Evolutionary conservation across 2,329 filamentous ascomycete species (phyloP).

Genomic region (Herpotrichia juniperi): DNA sequence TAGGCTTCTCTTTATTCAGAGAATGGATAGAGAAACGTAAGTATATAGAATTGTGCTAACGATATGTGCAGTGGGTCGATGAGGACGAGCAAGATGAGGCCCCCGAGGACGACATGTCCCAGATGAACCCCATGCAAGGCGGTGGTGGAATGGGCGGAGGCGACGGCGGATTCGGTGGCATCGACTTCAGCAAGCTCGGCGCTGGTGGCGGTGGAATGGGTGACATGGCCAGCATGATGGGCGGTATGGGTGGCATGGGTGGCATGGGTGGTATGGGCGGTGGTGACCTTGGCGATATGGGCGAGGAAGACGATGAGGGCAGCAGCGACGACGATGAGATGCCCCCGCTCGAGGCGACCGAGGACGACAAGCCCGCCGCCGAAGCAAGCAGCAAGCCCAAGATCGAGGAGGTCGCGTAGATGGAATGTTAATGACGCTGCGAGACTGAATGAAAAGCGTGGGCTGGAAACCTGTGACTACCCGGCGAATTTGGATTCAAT

Average conservation of each 20-base stretch:
- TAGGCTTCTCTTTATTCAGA: slow-evolving; percentile 1
- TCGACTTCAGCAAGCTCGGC: slow-evolving; percentile 90
- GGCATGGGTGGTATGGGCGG: slow-evolving; percentile 44
- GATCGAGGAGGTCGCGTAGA: slow-evolving; percentile 54
- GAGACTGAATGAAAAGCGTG: not conserved
- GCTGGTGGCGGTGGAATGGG: slow-evolving; percentile 53
- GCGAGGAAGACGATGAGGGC: slow-evolving; percentile 48
- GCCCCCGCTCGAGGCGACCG: slow-evolving; percentile 67
- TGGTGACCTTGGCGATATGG: slow-evolving; percentile 16
- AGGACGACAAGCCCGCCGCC: slow-evolving; percentile 30
- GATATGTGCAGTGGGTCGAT: slow-evolving; percentile 75
- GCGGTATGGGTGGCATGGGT: slow-evolving; percentile 41
- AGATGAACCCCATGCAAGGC: slow-evolving; percentile 59
- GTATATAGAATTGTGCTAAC: slow-evolving; percentile 24
- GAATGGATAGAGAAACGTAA: not conserved
- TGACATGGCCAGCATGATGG: slow-evolving; percentile 48
- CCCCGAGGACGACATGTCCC: slow-evolving; percentile 74
- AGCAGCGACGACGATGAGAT: slow-evolving; percentile 72
- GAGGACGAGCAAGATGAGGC: slow-evolving; percentile 97
- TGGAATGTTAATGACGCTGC: not conserved
- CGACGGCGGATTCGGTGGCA: slow-evolving; percentile 79
- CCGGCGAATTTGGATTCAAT: slow-evolving; percentile 3
- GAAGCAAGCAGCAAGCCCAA: slow-evolving; percentile 44
- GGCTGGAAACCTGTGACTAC: not conserved
- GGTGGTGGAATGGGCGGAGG: slow-evolving; percentile 44